Percentiles rank a stretch among this genome's conserved stretches.
Evolutionary conservation across 805 yeast genomes (phyloP).

Genomic region (Suhomyces pyralidae): DNA sequence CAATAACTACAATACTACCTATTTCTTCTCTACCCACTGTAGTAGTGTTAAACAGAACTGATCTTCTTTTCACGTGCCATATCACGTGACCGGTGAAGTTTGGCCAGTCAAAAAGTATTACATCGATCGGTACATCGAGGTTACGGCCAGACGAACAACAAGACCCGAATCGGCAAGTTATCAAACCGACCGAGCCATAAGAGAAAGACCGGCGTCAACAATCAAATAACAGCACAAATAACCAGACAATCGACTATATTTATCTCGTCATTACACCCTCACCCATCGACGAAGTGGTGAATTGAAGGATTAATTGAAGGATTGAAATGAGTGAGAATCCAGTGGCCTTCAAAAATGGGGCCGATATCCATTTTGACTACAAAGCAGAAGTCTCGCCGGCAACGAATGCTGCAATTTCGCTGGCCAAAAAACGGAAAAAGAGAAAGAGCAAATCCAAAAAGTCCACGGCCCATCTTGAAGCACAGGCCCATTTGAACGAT

Average conservation of each 20-base stretch:
- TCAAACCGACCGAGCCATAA: not conserved
- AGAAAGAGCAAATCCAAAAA: slow-evolving; percentile 15
- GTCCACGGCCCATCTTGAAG: slow-evolving; percentile 7
- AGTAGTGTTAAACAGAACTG: not conserved
- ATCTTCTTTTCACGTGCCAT: not conserved
- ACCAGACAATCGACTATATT: not conserved
- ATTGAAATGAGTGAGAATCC: not conserved
- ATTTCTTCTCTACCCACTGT: not conserved
- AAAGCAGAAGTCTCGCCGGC: slow-evolving; percentile 6
- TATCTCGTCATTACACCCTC: not conserved
- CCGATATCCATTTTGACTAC: slow-evolving; percentile 32
- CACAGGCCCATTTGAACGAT: slow-evolving; percentile 49
- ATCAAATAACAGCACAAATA: not conserved
- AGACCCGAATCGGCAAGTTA: not conserved
- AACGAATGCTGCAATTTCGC: not conserved
- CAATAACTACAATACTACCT: not conserved
- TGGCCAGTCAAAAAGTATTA: not conserved
- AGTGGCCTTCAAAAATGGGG: slow-evolving; percentile 26
- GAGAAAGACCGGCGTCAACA: not conserved
- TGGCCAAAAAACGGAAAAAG: slow-evolving; percentile 27
- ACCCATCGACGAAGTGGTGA: not conserved
- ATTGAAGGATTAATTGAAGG: not conserved
- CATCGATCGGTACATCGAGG: not conserved
- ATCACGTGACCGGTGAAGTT: not conserved
- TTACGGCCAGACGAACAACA: not conserved